Conservation (phyloP, 23 red algal genomes). For the Gracilariopsis chorda region DNA sequence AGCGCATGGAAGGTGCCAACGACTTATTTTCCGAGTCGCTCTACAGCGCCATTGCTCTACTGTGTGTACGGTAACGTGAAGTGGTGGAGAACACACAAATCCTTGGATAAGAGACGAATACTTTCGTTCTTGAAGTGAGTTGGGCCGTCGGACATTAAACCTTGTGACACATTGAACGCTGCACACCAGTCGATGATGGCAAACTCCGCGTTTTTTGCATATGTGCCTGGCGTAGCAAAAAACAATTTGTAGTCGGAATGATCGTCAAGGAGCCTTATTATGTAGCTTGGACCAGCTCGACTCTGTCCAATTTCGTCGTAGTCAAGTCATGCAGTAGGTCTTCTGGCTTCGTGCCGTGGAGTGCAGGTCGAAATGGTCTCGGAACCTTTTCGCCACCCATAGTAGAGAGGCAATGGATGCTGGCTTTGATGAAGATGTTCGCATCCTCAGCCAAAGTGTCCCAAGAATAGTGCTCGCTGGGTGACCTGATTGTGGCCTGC, state of each 20-base stretch:
- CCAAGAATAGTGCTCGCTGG: not conserved
- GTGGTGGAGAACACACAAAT: not conserved
- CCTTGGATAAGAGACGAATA: not conserved
- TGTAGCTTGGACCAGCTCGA: not conserved
- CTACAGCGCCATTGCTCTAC: not conserved
- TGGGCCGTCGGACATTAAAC: not conserved
- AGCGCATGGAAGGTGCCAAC: not conserved
- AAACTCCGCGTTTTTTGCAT: not conserved
- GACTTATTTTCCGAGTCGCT: not conserved
- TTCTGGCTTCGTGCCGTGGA: not conserved
- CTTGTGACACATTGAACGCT: not conserved
- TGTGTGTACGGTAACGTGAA: not conserved
- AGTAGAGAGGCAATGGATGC: constrained; percentile 3
- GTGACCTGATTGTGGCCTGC: not conserved
- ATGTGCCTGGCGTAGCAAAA: not conserved
- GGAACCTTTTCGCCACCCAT: not conserved
- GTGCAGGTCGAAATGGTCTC: not conserved
- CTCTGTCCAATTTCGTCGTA: not conserved
- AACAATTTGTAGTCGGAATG: not conserved
- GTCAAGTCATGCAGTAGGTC: constrained; percentile 7
- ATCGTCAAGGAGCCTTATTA: not conserved
- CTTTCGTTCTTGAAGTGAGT: not conserved
- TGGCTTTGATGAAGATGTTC: not conserved
- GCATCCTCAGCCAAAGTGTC: not conserved
- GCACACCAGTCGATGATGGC: not conserved